Conservation (phyloP, 1,284 basidiomycete genomes). For the Ceratobasidium sp. region DNA sequence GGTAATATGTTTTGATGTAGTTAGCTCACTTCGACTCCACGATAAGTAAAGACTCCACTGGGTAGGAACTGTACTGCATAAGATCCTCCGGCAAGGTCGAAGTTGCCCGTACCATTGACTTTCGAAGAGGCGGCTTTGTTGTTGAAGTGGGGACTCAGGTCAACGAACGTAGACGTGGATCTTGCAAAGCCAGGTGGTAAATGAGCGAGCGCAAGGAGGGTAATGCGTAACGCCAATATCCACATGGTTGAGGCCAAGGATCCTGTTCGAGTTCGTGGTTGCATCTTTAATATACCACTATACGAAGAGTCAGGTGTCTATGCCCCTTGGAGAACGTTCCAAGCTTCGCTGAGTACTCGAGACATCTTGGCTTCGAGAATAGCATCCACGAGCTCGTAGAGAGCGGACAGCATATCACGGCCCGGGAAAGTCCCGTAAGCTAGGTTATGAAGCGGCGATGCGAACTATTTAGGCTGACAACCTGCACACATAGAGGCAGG, state of each 20-base stretch:
- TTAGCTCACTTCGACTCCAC: constrained; percentile 38
- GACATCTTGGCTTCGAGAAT: constrained; percentile 6
- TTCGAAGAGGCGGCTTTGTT: constrained; percentile 22
- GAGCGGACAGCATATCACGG: background rate
- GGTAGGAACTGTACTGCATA: constrained; percentile 40
- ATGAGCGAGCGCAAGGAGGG: background rate
- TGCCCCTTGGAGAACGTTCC: constrained; percentile 17
- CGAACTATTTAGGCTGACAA: no score
- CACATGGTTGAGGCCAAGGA: background rate
- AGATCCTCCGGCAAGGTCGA: constrained; percentile 36
- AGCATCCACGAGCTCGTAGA: background rate
- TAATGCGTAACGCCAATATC: background rate
- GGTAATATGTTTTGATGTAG: background rate
- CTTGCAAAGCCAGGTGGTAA: background rate
- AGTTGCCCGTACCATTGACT: constrained; percentile 35
- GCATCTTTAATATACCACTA: background rate
- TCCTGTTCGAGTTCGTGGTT: background rate
- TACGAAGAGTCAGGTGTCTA: background rate
- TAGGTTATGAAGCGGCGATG: background rate
- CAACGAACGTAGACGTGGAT: constrained; percentile 13
- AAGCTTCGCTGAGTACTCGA: background rate
- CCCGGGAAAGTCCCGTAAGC: background rate
- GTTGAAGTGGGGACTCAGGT: constrained; percentile 15
- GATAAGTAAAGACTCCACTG: constrained; percentile 34
- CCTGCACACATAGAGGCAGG: no score